Conservation (phyloP, 2,329 filamentous ascomycete species). For the Drechslera avenae region DNA sequence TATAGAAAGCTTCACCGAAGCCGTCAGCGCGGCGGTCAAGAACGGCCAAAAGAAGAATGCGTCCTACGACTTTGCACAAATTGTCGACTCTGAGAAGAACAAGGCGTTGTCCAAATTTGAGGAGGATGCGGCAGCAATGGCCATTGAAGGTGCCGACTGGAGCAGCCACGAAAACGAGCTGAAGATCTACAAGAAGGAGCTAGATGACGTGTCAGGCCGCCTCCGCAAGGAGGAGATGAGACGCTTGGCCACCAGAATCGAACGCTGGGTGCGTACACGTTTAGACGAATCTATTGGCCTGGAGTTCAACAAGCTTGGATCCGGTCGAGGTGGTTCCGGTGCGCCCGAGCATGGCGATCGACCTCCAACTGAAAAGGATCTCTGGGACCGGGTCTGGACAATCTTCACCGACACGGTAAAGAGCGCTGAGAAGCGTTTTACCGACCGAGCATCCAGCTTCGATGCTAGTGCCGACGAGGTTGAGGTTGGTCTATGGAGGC, state of each 20-base stretch:
- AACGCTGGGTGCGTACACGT: conserved; percentile 90
- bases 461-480: conserved; percentile 91
- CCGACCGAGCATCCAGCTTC: conserved; percentile 88
- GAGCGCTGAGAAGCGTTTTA: conserved; percentile 84
- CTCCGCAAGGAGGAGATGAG: conserved; percentile 96
- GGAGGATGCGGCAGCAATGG: conserved; percentile 72
- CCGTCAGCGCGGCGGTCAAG: conserved; percentile 86
- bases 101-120: conserved; percentile 77
- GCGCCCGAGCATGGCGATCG: conserved; percentile 79
- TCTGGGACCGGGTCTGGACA: conserved; percentile 96
- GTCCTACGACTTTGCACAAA: conserved; percentile 92
- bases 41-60: conserved; percentile 88
- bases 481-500: conserved; percentile 86
- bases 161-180: conserved; percentile 84
- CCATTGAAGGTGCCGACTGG: conserved; percentile 83
- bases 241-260: conserved; percentile 84
- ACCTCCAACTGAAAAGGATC: conserved; percentile 73
- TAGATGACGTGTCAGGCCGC: conserved; percentile 83
- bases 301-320: conserved; percentile 95
- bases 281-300: conserved; percentile 86
- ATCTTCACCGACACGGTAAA: conserved; percentile 81
- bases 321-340: conserved; percentile 79
- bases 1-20: conserved; percentile 81
- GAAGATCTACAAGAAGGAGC: conserved; percentile 81
- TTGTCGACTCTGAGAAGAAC: conserved; percentile 82